phyloP scores from a whole-genome alignment of 129 eudicot genomes.

The Scalesia atractyloides region DNA sequence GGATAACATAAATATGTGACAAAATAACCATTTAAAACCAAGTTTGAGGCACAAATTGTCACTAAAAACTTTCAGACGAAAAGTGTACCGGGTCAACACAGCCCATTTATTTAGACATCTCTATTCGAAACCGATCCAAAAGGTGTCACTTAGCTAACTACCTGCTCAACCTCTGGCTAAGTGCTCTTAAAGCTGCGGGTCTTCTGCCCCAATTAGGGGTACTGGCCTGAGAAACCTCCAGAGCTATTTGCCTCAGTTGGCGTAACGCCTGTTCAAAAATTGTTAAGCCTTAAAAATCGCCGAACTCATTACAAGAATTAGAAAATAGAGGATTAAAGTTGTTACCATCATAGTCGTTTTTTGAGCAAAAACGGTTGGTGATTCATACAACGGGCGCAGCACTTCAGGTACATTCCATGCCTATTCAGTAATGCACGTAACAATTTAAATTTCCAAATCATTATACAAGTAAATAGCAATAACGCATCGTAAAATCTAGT shows the following conservation, averaged over 20 bases:
- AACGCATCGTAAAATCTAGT: not conserved
- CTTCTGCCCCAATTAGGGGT: conserved; percentile 79
- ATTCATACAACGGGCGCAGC: conserved; percentile 83
- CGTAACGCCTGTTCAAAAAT: conserved; percentile 71
- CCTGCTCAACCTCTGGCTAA: conserved; percentile 86
- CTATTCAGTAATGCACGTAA: conserved; percentile 28
- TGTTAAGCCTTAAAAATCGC: not conserved
- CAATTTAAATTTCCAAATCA: not conserved
- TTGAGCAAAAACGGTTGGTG: conserved; percentile 79
- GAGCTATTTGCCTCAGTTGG: conserved; percentile 82
- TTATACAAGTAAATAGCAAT: not conserved
- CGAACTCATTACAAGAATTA: not conserved
- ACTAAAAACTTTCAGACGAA: too few relatives aligned
- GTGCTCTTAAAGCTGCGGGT: conserved; percentile 90
- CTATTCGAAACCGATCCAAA: not conserved
- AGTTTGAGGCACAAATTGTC: too few relatives aligned
- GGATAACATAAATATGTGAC: not conserved
- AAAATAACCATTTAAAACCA: not conserved
- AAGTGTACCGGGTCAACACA: too few relatives aligned
- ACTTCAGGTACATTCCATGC: conserved; percentile 97
- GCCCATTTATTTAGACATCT: too few relatives aligned
- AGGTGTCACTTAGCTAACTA: conserved; percentile 25
- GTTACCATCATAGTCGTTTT: conserved; percentile 84
- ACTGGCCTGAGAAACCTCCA: conserved; percentile 80
- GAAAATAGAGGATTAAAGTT: not conserved